These are phyloP conservation scores for Gaertneriomyces semiglobifer DNA, from an alignment of 192 early-diverging fungal genomes.

Conservation along the genomic window DNA sequence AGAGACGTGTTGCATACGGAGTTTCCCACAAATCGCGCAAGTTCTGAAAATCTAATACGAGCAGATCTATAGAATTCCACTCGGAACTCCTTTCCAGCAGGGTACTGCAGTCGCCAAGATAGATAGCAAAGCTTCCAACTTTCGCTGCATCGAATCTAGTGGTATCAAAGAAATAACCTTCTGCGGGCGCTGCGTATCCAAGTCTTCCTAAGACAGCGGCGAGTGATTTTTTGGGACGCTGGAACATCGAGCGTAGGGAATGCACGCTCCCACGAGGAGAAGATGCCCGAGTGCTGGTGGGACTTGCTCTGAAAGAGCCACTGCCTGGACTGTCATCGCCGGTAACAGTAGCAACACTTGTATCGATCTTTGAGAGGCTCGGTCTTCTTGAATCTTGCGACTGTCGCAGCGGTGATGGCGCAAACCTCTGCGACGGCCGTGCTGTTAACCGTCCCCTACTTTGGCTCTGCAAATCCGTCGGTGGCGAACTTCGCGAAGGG, in stretches of 20 bases:
- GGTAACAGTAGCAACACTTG: too few species aligned
- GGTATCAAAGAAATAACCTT: constrained; percentile 9
- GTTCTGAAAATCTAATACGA: constrained; percentile 4
- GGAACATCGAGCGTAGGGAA: not conserved
- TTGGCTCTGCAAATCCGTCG: too few species aligned
- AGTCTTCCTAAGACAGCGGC: not conserved
- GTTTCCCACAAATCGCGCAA: constrained; percentile 7
- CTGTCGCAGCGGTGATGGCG: too few species aligned
- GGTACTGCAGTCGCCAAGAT: not conserved
- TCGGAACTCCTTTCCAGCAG: not conserved
- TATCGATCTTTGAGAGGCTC: too few species aligned
- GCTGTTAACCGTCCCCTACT: too few species aligned
- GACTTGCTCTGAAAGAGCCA: too few species aligned
- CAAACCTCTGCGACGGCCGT: too few species aligned
- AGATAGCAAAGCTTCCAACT: constrained; percentile 5
- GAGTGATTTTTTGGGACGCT: not conserved
- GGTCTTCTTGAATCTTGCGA: too few species aligned
- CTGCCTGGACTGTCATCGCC: too few species aligned
- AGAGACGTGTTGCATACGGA: not conserved
- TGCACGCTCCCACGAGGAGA: not conserved
- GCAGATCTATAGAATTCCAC: constrained; percentile 13
- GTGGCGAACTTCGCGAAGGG: too few species aligned
- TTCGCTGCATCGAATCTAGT: constrained; percentile 5
- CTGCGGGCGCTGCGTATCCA: not conserved
- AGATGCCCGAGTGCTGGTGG: too few species aligned